Evolutionary conservation across 2,329 filamentous ascomycete species (phyloP).

Genomic region (Pyricularia sp.): DNA sequence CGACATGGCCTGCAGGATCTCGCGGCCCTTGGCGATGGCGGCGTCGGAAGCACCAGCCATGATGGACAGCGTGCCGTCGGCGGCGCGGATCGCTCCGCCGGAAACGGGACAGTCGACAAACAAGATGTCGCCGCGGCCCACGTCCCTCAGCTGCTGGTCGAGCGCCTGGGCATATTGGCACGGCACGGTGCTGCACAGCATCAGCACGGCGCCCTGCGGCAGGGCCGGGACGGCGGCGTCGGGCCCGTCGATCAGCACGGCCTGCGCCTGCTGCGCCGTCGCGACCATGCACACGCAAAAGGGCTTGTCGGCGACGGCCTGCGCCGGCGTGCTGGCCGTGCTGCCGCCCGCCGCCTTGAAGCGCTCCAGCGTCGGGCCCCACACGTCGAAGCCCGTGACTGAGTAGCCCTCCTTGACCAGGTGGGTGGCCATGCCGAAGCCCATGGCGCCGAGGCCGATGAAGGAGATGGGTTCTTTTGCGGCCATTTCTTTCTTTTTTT

Average conservation of each 20-base stretch:
- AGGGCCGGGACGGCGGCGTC: constrained; percentile 35
- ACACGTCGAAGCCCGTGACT: constrained; percentile 62
- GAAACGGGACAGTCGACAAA: constrained; percentile 64
- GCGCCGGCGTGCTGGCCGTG: constrained; percentile 43
- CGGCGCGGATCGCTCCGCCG: constrained; percentile 54
- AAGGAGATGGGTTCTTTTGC: constrained; percentile 40
- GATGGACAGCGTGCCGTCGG: constrained; percentile 60
- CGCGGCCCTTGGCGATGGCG: constrained; percentile 42
- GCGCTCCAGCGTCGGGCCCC: constrained; percentile 49
- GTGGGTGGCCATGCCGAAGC: constrained; percentile 68
- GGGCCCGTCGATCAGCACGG: constrained; percentile 47
- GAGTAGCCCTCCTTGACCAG: constrained; percentile 53
- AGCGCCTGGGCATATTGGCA: constrained; percentile 52
- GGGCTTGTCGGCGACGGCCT: constrained; percentile 43
- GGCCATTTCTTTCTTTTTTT: constrained; percentile 11
- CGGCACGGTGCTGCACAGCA: constrained; percentile 59
- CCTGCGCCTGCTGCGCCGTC: constrained; percentile 54
- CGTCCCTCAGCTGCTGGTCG: constrained; percentile 39
- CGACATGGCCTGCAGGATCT: constrained; percentile 51
- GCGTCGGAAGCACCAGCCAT: constrained; percentile 52
- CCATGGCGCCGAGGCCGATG: constrained; percentile 70
- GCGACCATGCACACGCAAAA: constrained; percentile 67
- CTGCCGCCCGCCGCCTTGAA: constrained; percentile 51
- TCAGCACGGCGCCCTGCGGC: constrained; percentile 43
- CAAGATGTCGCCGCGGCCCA: constrained; percentile 47